Base-by-base conservation (phyloP, 768 basidiomycete genomes). In the Russula brevipes region DNA sequence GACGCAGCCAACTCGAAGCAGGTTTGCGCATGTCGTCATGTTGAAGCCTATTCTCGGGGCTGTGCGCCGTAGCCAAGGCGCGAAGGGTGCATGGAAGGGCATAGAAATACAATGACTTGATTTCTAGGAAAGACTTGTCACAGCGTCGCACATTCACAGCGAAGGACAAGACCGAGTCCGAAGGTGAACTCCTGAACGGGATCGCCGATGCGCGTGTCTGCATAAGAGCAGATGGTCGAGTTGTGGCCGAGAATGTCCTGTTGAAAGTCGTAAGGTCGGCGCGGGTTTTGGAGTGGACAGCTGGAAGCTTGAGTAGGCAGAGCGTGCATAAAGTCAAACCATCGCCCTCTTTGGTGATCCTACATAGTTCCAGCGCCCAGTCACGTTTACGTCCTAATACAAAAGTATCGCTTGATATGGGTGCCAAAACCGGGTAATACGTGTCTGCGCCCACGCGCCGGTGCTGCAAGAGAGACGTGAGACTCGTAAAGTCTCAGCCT, bases 131-230 rank as follows among this genome's bases (percentile, higher is more conserved):
- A 3, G 46, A 35, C 35, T 19, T 54, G 12, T 36, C 57, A 7
- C 47, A 38, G 35, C 55, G 61, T 17, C 12, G n/a, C 9, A 45
- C 49, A 41, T 1, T n/a, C 33, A 60, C 54, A 24, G 4, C 5
- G 58, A 64, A 64, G 35, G 58, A 35, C 19, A 64, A 50, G 53
- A 59, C 17, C n/a, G 58, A 42, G 47, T 55, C 58, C 6, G 57
- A 16, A 5, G 53, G 58, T 24, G 52, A 49, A 35, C 46, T 54
- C 8, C 53, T 46, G 45, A 60, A 64, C 14, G 58, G 63, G 47
- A 59, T 47, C 5, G 17, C 16, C 39, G 58, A 55, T 30, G 9
- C 46, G 30, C 38, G 62, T 16, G 9, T 39, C 5, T 24, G 24
- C 24, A 24, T 24, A 24, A 31, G 1, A 3, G 56, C 10, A 2